These are phyloP conservation scores for Globisporangium canariense DNA, from an alignment of 352 stramenopile genomes.

Conservation along the genomic window DNA sequence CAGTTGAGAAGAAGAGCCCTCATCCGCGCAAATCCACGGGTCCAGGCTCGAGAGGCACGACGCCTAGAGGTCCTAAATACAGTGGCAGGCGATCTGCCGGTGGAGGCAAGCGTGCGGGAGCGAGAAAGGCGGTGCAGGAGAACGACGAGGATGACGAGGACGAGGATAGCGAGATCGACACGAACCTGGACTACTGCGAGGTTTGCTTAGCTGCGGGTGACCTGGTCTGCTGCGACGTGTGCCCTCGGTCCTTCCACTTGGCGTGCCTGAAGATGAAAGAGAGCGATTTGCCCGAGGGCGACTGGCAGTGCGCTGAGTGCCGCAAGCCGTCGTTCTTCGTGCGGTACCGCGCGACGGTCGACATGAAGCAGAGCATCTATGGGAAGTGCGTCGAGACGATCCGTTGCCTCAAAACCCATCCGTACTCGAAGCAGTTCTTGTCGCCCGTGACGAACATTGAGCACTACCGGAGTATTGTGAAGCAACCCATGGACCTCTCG, in stretches of 20 bases:
- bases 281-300: conserved; percentile 68
- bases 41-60: not conserved
- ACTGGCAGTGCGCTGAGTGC: conserved; percentile 82
- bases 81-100: not conserved
- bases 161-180: conserved; percentile 64
- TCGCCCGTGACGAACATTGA: conserved; percentile 69
- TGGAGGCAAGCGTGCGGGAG: not conserved
- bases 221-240: conserved; percentile 89
- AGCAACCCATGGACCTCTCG: conserved; percentile 80
- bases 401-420: conserved; percentile 62
- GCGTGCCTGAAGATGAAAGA: conserved; percentile 77
- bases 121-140: conserved; percentile 14
- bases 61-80: not conserved
- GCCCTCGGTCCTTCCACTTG: conserved; percentile 89
- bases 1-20: conserved; percentile 13
- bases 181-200: conserved; percentile 82
- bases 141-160: conserved; percentile 21
- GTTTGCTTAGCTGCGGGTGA: conserved; percentile 82
- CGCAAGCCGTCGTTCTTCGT: conserved; percentile 69
- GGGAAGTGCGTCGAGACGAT: conserved; percentile 72
- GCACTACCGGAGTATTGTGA: conserved; percentile 70
- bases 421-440: conserved; percentile 81
- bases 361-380: conserved; percentile 44
- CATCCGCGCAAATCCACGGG: conserved; percentile 1
- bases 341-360: conserved; percentile 40